These are phyloP conservation scores for Bothriochloa decipiens DNA, from an alignment of 176 grass and related monocot species.

Conservation along the genomic window DNA sequence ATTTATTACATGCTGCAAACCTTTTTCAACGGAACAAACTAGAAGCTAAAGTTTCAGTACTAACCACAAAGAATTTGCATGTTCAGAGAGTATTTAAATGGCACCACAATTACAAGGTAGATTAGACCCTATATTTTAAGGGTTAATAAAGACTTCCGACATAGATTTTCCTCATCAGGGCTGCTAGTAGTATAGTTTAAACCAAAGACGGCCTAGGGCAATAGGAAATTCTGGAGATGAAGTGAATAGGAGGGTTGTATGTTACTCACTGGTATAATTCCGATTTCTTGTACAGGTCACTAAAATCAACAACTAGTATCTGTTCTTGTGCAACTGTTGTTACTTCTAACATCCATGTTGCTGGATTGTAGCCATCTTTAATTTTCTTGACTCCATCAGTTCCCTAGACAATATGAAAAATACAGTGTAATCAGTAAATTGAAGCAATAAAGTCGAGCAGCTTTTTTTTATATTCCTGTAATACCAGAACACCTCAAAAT, in stretches of 20 bases:
- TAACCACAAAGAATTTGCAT: not conserved
- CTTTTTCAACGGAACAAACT: not conserved
- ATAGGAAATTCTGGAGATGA: not conserved
- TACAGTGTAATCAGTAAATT: constrained; percentile 4
- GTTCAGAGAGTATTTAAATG: not conserved
- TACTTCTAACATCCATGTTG: constrained; percentile 97
- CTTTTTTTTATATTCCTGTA: not conserved
- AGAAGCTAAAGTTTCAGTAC: not conserved
- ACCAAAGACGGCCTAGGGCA: not conserved
- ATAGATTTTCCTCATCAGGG: not conserved
- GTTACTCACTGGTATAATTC: constrained; percentile 72
- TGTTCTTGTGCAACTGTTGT: constrained; percentile 67
- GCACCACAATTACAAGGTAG: not conserved
- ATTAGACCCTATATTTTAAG: not conserved
- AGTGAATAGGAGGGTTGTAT: not conserved
- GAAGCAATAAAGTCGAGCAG: not conserved
- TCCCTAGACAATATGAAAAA: constrained; percentile 43
- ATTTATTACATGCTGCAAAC: not conserved
- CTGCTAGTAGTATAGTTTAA: not conserved
- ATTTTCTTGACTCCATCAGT: constrained; percentile 76
- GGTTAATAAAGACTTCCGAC: not conserved
- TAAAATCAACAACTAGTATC: constrained; percentile 62
- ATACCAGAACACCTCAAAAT: constrained; percentile 73
- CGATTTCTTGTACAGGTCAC: constrained; percentile 74
- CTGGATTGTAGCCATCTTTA: constrained; percentile 86